Base-by-base conservation (phyloP, 108 stramenopile species). In the Craspedostauros australis region DNA sequence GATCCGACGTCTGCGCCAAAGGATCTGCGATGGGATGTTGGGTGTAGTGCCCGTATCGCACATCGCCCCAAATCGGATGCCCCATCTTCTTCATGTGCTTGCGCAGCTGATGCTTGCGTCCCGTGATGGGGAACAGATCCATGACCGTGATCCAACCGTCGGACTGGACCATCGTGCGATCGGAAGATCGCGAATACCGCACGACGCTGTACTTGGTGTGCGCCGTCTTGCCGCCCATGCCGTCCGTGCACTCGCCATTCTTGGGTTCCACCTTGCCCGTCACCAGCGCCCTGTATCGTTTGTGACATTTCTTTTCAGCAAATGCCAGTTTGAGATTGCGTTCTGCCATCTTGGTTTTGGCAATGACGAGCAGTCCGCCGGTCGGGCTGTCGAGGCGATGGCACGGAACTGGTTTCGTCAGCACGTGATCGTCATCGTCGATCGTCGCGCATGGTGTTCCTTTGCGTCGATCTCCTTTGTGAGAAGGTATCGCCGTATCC, bases 301-400 rank as follows among this genome's bases (percentile, higher is more conserved):
- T 68, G 22, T 40, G 39, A 46, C 57, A 59, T 4, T n/a, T 11
- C 23, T 45, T 40, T 2, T 46, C 28, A 18, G 25, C 50, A 45
- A 68, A 60, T 6, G 23, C 15, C 26, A 31, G 24, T 15, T 49
- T 47, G 15, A 68, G 32, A 14, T 22, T 19, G 11, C 9, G 23
- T 54, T 68, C 70, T 1, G 73, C 60, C 33, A 11, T 30, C 21
- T 63, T 68, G 0, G 76, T 78, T 46, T 82, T 82, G 19, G 73
- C 76, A 0, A 77, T 53, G 2, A 82, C 76, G 30, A 77, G 32
- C 12, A 75, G 40, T 6, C 80, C 80, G 22, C 76, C 75, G 2
- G 80, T 82, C 2, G 73, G 61, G 34, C 60, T 49, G 59, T 79
- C 81, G 40, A 83, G 37, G 42, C 80, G 73, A 72, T 82, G 80